A percentile compares a stretch with the other conserved stretches of the same genome.
phyloP scores from a whole-genome alignment of 495 filamentous ascomycete genomes.

The Podospora didyma region DNA sequence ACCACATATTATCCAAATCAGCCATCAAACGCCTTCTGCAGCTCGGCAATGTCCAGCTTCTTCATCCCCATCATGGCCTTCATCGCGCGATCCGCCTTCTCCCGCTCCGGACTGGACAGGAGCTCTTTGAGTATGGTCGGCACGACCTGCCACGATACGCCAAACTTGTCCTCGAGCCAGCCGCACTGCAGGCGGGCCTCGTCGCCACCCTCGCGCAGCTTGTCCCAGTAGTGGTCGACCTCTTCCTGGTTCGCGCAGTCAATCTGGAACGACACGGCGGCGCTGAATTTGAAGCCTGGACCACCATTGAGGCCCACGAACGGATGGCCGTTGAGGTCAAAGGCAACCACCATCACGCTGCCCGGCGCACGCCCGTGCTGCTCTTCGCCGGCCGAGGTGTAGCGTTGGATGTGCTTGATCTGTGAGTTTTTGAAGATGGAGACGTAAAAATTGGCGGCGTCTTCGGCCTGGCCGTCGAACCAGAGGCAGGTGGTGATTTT shows the following conservation, averaged over 20 bases:
- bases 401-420: constrained; percentile 16
- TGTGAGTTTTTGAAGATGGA: constrained; percentile 31
- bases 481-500: constrained; percentile 33
- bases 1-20: no score
- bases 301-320: constrained; percentile 39
- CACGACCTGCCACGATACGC: constrained; percentile 38
- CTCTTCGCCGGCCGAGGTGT: constrained; percentile 19
- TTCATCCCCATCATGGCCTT: constrained; percentile 32
- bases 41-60: constrained; percentile 31
- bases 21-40: constrained; percentile 9
- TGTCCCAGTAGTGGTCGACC: constrained; percentile 38
- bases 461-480: constrained; percentile 36
- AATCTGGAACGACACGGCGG: constrained; percentile 30
- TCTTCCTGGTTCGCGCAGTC: constrained; percentile 35
- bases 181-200: constrained; percentile 27
- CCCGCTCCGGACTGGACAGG: constrained; percentile 16
- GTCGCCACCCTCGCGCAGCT: constrained; percentile 30
- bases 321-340: constrained; percentile 28
- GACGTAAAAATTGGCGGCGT: constrained; percentile 35
- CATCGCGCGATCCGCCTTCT: constrained; percentile 15
- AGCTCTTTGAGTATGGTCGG: constrained; percentile 26
- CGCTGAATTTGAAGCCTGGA: constrained; percentile 27
- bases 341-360: constrained; percentile 26
- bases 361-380: constrained; percentile 22
- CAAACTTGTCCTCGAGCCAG: constrained; percentile 37